These are phyloP conservation scores for Porodaedalea pini DNA, from an alignment of 1,284 basidiomycete species.

Conservation along the genomic window DNA sequence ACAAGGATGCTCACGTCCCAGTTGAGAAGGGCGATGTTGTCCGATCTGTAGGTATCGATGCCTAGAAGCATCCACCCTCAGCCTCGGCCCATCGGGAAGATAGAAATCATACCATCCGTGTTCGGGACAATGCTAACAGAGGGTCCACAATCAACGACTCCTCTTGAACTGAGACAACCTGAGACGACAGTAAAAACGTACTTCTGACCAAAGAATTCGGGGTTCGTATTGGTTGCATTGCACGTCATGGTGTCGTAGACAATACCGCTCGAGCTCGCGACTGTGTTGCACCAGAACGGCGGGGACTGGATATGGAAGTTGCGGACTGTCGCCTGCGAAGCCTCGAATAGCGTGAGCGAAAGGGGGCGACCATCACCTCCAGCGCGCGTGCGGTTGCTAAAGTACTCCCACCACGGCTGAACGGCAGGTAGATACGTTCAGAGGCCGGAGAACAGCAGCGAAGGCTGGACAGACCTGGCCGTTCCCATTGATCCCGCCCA, in stretches of 20 bases:
- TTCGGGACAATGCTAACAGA: constrained; percentile 53
- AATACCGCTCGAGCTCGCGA: constrained; percentile 51
- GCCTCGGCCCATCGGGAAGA: background rate
- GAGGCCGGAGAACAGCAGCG: background rate
- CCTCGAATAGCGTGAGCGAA: constrained; percentile 52
- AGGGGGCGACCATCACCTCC: constrained; percentile 65
- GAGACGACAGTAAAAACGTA: constrained; percentile 30
- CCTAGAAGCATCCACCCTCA: constrained; percentile 31
- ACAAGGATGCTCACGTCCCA: constrained; percentile 40
- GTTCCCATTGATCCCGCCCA: constrained; percentile 63
- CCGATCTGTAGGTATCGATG: constrained; percentile 58
- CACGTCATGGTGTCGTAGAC: constrained; percentile 58
- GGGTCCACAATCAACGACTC: background rate
- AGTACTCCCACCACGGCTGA: constrained; percentile 50
- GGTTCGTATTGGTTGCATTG: constrained; percentile 60
- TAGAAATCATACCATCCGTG: constrained; percentile 47
- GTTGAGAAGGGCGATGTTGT: constrained; percentile 48
- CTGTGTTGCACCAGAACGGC: constrained; percentile 64
- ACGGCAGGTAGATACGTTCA: constrained; percentile 10
- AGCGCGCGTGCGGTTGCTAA: constrained; percentile 39
- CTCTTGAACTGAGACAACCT: constrained; percentile 4
- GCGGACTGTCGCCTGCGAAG: constrained; percentile 42
- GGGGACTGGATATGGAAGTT: constrained; percentile 56
- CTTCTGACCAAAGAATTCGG: constrained; percentile 47
- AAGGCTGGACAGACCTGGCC: constrained; percentile 41